A percentile compares a stretch with the other conserved stretches of the same genome.
phyloP scores from a whole-genome alignment of 2,329 filamentous ascomycete species.

The Pestalotiopsis fici region DNA sequence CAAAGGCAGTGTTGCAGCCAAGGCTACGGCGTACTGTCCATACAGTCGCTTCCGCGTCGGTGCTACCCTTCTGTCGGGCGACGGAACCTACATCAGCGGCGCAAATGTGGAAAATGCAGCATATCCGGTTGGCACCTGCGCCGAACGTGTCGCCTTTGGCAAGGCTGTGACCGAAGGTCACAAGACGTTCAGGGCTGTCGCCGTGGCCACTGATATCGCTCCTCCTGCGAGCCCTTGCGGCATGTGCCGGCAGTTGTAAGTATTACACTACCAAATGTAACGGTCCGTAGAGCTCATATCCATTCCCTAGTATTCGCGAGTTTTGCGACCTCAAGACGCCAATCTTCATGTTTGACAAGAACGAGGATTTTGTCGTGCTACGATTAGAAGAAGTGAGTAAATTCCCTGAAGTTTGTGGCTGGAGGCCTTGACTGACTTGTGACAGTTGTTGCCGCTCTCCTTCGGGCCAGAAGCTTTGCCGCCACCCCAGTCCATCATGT shows the following conservation, averaged over 20 bases:
- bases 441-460: conserved; percentile 64
- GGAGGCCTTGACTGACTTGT: conserved; percentile 5
- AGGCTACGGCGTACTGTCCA: conserved; percentile 82
- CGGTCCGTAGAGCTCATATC: neutral
- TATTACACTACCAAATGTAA: conserved; percentile 18
- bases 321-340: conserved; percentile 71
- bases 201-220: conserved; percentile 78
- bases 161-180: conserved; percentile 70
- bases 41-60: conserved; percentile 94
- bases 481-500: conserved; percentile 26
- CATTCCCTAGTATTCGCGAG: conserved; percentile 66
- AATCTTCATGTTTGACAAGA: conserved; percentile 90
- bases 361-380: conserved; percentile 70
- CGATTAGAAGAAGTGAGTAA: conserved; percentile 65
- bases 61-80: conserved; percentile 66
- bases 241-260: conserved; percentile 92
- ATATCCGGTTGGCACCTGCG: conserved; percentile 94
- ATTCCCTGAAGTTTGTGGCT: neutral
- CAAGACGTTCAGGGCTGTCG: conserved; percentile 71
- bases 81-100: conserved; percentile 63
- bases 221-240: conserved; percentile 80
- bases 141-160: conserved; percentile 86
- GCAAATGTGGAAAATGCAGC: conserved; percentile 93
- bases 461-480: conserved; percentile 66
- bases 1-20: conserved; percentile 67